Percentiles rank a stretch among this genome's conserved stretches.
Conservation (phyloP, 2,329 filamentous ascomycete species). For the Neofusicoccum umdonicola region DNA sequence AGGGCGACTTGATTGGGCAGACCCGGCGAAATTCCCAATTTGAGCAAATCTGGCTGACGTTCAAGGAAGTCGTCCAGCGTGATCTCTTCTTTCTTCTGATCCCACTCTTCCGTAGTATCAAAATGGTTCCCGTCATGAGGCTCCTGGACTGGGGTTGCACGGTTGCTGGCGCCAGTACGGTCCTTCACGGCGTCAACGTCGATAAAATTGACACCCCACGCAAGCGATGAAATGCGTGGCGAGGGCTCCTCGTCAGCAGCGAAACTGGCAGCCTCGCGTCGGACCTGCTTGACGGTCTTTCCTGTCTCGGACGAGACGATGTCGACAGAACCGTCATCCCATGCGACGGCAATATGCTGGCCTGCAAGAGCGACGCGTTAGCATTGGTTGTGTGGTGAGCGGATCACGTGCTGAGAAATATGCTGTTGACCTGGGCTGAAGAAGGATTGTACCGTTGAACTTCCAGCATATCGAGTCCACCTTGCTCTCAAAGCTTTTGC, state of each 20-base stretch:
- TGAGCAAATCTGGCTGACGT: slow-evolving; percentile 32
- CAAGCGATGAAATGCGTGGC: slow-evolving; percentile 45
- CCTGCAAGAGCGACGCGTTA: slow-evolving; percentile 43
- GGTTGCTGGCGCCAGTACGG: slow-evolving; percentile 32
- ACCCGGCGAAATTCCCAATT: slow-evolving; percentile 36
- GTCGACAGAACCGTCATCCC: slow-evolving; percentile 76
- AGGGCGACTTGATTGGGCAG: slow-evolving; percentile 39
- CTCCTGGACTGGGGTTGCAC: slow-evolving; percentile 9
- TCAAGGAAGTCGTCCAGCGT: slow-evolving; percentile 41
- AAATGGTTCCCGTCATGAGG: not conserved
- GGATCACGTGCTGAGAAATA: slow-evolving; percentile 4
- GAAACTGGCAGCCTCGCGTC: not conserved
- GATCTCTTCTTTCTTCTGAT: slow-evolving; percentile 32
- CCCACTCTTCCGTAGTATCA: slow-evolving; percentile 33
- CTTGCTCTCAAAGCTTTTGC: slow-evolving; percentile 33
- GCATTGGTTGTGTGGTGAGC: not conserved
- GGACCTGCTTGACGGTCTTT: slow-evolving; percentile 59
- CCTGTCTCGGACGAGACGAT: slow-evolving; percentile 76
- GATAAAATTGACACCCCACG: slow-evolving; percentile 57
- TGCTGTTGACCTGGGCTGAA: not conserved
- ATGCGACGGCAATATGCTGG: slow-evolving; percentile 76
- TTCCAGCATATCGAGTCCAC: slow-evolving; percentile 47
- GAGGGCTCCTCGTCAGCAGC: slow-evolving; percentile 17
- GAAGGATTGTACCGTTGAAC: slow-evolving; percentile 36
- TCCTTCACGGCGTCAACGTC: slow-evolving; percentile 46